These are phyloP conservation scores for Backusella luteola DNA, from an alignment of 192 early-diverging fungal genomes.

Conservation along the genomic window DNA sequence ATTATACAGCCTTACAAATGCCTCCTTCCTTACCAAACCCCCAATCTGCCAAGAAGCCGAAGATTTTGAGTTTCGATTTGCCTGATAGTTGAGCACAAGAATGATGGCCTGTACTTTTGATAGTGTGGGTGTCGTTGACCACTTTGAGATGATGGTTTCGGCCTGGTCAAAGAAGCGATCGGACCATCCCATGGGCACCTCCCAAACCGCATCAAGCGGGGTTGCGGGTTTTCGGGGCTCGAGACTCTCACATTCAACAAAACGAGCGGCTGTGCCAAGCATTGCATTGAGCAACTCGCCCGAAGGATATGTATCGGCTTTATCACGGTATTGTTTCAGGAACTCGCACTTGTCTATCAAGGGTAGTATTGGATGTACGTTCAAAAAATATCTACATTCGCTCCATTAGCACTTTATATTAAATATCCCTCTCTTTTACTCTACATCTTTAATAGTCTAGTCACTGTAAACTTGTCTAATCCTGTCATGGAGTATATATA, in stretches of 20 bases:
- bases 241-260: slow-evolving; percentile 20
- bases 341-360: slow-evolving; percentile 64
- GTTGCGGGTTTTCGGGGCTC: background rate
- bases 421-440: background rate
- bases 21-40: background rate
- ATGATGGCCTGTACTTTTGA: slow-evolving; percentile 33
- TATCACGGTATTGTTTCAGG: slow-evolving; percentile 37
- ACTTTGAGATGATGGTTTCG: slow-evolving; percentile 13
- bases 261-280: slow-evolving; percentile 30
- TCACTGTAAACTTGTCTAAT: slow-evolving; percentile 18
- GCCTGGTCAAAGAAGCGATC: slow-evolving; percentile 28
- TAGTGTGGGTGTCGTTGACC: slow-evolving; percentile 15
- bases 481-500: slow-evolving; percentile 29
- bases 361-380: slow-evolving; percentile 70
- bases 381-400: slow-evolving; percentile 50
- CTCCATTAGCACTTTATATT: background rate
- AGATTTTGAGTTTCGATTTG: slow-evolving; percentile 21
- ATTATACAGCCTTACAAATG: background rate
- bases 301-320: slow-evolving; percentile 20
- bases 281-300: slow-evolving; percentile 24
- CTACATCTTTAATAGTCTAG: slow-evolving; percentile 27
- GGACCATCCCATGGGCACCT: slow-evolving; percentile 28
- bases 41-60: slow-evolving; percentile 26
- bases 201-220: slow-evolving; percentile 21
- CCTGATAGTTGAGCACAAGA: slow-evolving; percentile 23